phyloP scores from a whole-genome alignment of 176 grass and related monocot species.

The Rhynchospora breviuscula region DNA sequence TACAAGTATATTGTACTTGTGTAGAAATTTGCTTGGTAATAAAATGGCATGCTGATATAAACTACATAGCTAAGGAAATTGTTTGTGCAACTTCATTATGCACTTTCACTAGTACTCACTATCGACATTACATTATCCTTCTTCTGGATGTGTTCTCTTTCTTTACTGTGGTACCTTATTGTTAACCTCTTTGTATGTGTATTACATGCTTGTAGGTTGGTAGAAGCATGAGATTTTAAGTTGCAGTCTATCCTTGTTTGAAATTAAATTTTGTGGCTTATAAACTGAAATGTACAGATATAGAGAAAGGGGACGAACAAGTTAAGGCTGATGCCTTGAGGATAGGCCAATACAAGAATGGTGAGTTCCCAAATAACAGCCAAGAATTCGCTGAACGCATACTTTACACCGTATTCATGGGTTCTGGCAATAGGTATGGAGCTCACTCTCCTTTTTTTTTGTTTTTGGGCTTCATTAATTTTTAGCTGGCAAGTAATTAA shows the following conservation, averaged over 20 bases:
- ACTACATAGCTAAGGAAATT: neutral
- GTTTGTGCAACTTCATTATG: neutral
- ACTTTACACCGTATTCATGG: constrained; percentile 98
- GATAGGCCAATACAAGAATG: constrained; percentile 84
- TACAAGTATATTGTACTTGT: neutral
- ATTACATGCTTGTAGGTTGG: neutral
- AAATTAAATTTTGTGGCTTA: neutral
- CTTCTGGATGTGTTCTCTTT: neutral
- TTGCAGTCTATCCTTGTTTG: neutral
- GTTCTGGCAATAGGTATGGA: constrained; percentile 80
- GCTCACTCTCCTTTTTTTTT: constrained; percentile 7
- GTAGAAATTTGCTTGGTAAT: neutral
- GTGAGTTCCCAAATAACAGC: constrained; percentile 69
- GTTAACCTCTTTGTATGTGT: neutral
- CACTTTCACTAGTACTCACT: neutral
- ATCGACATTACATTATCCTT: neutral
- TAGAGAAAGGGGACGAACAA: constrained; percentile 89
- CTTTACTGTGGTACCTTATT: neutral
- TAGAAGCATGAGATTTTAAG: neutral
- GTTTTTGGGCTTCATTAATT: neutral
- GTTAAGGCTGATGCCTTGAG: constrained; percentile 78
- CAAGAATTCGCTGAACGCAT: constrained; percentile 68
- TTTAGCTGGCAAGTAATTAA: neutral
- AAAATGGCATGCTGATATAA: neutral
- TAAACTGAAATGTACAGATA: constrained; percentile 53